Base-by-base conservation (phyloP, 169 alveolate genomes). In the Cyclospora cayetanensis region DNA sequence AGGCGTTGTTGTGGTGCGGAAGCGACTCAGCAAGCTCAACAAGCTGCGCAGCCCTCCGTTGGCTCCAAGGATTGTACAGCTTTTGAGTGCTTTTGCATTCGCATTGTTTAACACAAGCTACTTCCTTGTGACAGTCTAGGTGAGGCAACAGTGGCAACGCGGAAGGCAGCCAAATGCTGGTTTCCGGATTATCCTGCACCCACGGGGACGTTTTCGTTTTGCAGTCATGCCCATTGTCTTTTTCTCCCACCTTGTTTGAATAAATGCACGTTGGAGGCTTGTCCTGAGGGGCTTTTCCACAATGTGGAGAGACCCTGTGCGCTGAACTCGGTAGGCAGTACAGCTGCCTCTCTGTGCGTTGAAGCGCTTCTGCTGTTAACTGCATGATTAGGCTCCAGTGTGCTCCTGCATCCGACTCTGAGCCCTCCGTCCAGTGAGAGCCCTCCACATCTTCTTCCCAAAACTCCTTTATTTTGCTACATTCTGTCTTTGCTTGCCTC, bases 11-110 rank as follows among this genome's bases (percentile, higher is more conserved):
- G 39, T 76, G 86, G 25, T 76, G 86, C 2, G 39, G 31, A 2
- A 76, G 27, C 34, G 65, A 60, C 66, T 76, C 86, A n/a, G 86
- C 86, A 37, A 76, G 42, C n/a, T 41, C 42, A 20, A 76, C 39
- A 29, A 76, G 86, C 52, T 42, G 39, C 0, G 35, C 66, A 7
- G 63, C 86, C n/a, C 55, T 76, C 27, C 66, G 34, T n/a, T 27
- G 42, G 39, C 27, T 76, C 41, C 18, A 20, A 0, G 60, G 35
- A 25, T 76, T 25, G 12, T 39, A 25, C 43, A 76, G 31, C n/a
- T 76, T 76, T 35, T 18, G 27, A 50, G 27, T 18, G 63, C 2
- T n/a, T 0, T 2, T 50, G 22, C 52, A 41, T 1, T 9, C 18
- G 29, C n/a, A 60, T 76, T 4, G 41, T 15, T 20, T n/a, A 41